Base-by-base conservation (phyloP, 1,284 basidiomycete species). In the Cutaneotrichosporon sp. region DNA sequence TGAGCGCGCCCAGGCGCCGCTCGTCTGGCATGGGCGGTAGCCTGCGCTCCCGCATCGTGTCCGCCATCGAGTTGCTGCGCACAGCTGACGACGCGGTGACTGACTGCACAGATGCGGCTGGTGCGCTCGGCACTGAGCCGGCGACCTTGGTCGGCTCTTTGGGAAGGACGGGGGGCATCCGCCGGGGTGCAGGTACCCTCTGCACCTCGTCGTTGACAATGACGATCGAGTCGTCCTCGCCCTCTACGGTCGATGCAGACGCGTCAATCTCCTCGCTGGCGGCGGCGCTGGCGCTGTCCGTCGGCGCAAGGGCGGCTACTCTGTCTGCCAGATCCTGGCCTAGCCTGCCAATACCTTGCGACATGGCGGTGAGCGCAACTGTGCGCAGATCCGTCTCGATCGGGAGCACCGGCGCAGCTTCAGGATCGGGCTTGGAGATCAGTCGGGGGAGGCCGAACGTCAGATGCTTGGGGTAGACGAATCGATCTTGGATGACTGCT, bases 381-480 rank as follows among this genome's bases (percentile, higher is more conserved):
- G 41, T 35, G 10, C 56, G 56, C 22, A 58, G 38, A 37, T 54
- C 52, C 20, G 41, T 42, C 19, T 44, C 41, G 16, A 38, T 53
- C 4, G 55, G 55, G 12, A 57, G 38, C 10, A 57, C 46, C 5
- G 35, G 33, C 2, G 42, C 25, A 10, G 55, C 47, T 7, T 49
- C 29, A 3, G 41, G 45, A 19, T 49, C 47, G 3, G 52, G 31
- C 2, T 55, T 59, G 0, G 67, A 61, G n/a, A 72, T 58, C n/a
- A 78, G 59, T 9, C 68, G 62, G 11, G 79, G 78, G 20, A 80
- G 59, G 6, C 72, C 71, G 33, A 79, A 62, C 8, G 71, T 72
- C 55, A 77, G 66, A 50, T 75, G 76, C 38, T 73, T 65, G 0
- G 80, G 80, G 74, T 77, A 77, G 24, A 80, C 80, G 46, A 79